phyloP scores from a whole-genome alignment of 1,139 yeast species.

The Lodderomyces pseudojiufengensis region DNA sequence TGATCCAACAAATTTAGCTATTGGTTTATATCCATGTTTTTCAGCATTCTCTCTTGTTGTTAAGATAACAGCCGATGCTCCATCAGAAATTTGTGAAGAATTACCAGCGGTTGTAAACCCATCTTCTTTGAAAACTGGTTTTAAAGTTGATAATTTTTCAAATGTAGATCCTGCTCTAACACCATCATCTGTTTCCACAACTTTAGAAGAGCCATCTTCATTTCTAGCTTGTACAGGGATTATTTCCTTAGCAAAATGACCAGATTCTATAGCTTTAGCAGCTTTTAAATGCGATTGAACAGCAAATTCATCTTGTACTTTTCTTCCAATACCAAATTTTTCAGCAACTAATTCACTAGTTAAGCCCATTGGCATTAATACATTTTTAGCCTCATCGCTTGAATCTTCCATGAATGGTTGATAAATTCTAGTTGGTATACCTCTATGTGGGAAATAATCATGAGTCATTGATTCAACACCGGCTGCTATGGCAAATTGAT shows the following conservation, averaged over 20 bases:
- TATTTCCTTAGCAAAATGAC: conserved; percentile 35
- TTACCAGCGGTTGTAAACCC: conserved; percentile 44
- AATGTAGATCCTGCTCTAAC: conserved; percentile 24
- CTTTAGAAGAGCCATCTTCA: conserved; percentile 14
- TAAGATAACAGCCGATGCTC: conserved; percentile 39
- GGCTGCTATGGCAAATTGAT: conserved; percentile 35
- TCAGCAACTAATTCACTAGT: conserved; percentile 23
- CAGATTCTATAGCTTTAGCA: conserved; percentile 29
- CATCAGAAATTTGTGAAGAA: conserved; percentile 41
- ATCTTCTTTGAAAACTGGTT: conserved; percentile 32
- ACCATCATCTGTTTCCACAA: conserved; percentile 30
- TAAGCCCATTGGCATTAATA: conserved; percentile 69
- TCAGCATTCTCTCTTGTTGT: conserved; percentile 36
- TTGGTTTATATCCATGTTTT: conserved; percentile 29
- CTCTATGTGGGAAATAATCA: conserved; percentile 40
- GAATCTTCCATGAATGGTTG: conserved; percentile 18
- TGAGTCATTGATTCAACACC: conserved; percentile 45
- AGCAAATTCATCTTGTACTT: conserved; percentile 50
- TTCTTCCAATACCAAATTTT: conserved; percentile 56
- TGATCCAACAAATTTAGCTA: conserved; percentile 40
- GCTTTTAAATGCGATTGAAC: conserved; percentile 35
- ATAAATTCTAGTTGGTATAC: conserved; percentile 29
- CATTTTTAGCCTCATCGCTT: conserved; percentile 22
- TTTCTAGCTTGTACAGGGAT: conserved; percentile 30
- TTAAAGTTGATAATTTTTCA: conserved; percentile 27